These are phyloP conservation scores for Astragalus membranaceus DNA, from an alignment of 306 rosid species.

Conservation along the genomic window DNA sequence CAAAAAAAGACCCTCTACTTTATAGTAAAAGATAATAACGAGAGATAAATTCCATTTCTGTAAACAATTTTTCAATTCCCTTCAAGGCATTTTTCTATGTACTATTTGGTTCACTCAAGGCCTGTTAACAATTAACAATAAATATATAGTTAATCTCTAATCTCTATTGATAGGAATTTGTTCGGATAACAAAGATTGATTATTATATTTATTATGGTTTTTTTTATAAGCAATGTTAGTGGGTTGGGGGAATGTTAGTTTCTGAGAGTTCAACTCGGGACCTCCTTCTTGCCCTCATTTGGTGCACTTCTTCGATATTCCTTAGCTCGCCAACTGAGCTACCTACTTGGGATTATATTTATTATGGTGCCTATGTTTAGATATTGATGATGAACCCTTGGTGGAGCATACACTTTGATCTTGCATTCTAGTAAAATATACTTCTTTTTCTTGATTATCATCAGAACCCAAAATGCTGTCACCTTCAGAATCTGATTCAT, in stretches of 20 bases:
- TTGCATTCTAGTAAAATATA: slow-evolving; percentile 19
- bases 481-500: slow-evolving; percentile 51
- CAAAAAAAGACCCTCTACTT: too few relatives aligned
- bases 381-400: slow-evolving; percentile 20
- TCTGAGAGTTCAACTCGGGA: too few relatives aligned
- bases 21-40: too few relatives aligned
- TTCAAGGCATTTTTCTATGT: slow-evolving; percentile 9
- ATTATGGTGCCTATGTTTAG: slow-evolving; percentile 19
- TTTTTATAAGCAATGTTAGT: too few relatives aligned
- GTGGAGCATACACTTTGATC: slow-evolving; percentile 7
- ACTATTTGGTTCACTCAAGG: background rate
- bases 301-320: too few relatives aligned
- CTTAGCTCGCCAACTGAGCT: too few relatives aligned
- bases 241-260: too few relatives aligned
- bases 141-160: slow-evolving; percentile 9
- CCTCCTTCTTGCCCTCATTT: too few relatives aligned
- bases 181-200: slow-evolving; percentile 20
- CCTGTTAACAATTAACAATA: background rate
- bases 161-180: slow-evolving; percentile 5
- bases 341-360: too few relatives aligned
- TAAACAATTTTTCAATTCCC: slow-evolving; percentile 1
- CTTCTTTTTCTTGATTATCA: slow-evolving; percentile 26
- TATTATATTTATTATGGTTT: slow-evolving; percentile 18
- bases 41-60: background rate
- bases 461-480: slow-evolving; percentile 25